Percentiles rank a stretch among this genome's conserved stretches.
Evolutionary conservation across 2,329 filamentous ascomycete genomes (phyloP).

Genomic region (Cucurbitaria berberidis): DNA sequence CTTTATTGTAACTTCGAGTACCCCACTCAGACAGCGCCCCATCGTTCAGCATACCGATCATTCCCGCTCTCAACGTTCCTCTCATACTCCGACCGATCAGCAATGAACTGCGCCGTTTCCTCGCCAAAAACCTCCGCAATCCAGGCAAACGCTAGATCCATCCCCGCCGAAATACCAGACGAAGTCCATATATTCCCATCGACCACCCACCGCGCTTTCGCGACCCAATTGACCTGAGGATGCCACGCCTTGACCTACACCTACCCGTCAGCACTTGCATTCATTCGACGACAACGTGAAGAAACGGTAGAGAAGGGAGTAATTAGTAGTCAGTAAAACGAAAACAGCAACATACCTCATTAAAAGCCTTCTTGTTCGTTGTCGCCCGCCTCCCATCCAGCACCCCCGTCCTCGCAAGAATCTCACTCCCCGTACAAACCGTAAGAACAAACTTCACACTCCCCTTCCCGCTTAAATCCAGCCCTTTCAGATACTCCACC

Average conservation of each 20-base stretch:
- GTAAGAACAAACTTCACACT: slow-evolving; percentile 65
- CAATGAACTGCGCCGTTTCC: slow-evolving; percentile 56
- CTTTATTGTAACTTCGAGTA: too few relatives aligned
- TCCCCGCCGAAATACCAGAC: slow-evolving; percentile 68
- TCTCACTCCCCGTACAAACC: slow-evolving; percentile 69
- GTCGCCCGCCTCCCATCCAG: slow-evolving; percentile 68
- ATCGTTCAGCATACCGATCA: slow-evolving; percentile 63
- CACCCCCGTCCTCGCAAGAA: slow-evolving; percentile 65
- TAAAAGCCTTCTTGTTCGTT: slow-evolving; percentile 68
- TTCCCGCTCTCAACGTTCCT: slow-evolving; percentile 57
- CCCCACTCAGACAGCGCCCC: slow-evolving; percentile 29
- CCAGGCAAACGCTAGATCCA: slow-evolving; percentile 66
- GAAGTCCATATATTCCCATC: slow-evolving; percentile 72
- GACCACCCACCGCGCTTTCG: slow-evolving; percentile 66
- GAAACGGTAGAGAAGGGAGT: too few relatives aligned
- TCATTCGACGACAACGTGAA: too few relatives aligned
- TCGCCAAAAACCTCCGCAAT: slow-evolving; percentile 62
- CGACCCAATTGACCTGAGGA: slow-evolving; percentile 64
- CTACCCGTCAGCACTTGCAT: neutral
- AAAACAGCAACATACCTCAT: slow-evolving; percentile 18
- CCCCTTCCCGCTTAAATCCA: slow-evolving; percentile 50
- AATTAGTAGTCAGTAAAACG: neutral
- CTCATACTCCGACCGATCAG: slow-evolving; percentile 64
- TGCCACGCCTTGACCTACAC: slow-evolving; percentile 54
- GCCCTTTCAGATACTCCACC: slow-evolving; percentile 54